Base-by-base conservation (phyloP, 257 asterid genomes). In the Plantago major region DNA sequence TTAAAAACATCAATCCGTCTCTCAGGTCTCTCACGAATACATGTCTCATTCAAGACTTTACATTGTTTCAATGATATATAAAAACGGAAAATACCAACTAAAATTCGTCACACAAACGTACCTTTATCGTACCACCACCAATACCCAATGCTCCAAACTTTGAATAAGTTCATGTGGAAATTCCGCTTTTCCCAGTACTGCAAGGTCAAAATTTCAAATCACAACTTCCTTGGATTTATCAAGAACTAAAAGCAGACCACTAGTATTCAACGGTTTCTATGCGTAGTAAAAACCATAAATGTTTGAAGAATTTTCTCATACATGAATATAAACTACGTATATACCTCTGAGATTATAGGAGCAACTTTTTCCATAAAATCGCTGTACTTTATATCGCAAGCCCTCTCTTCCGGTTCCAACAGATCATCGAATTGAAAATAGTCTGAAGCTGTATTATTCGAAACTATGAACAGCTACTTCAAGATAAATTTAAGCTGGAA, bases 161-260 rank as follows among this genome's bases (percentile, higher is more conserved):
- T 9, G 89, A 74, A 82, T 55, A 40, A 82, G 55, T 71, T 79
- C 77, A 66, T 79, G 79, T 6, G 83, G 89, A 72, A 82, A 82
- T 67, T 79, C 82, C 49, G 89, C 89, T 64, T 82, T 70, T 82
- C 85, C 85, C 89, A 82, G 46, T 74, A 82, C 89, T 82, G 73
- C 45, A 49, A 55, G 58, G 17, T 2, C 46, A 38, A 6, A 57
- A 16, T 2, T 5, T 30, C 37, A 30, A 30, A 30, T 30, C 37
- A 30, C 4, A 30, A 30, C 37, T 5, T 5, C 37, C 3, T 5
- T 30, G 37, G 37, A 30, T 2, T 30, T 30, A 2, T 5, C 4
- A 30, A 30, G 37, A 2, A 30, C 37, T 30, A 30, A 30, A 2
- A 5, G 37, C 37, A 2, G 37, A 30, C 37, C 5, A 30, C n/a